A percentile compares a stretch with the other conserved stretches of the same genome.
Evolutionary conservation across 139 green algal species (phyloP).

Genomic region (Mesostigma viride): DNA sequence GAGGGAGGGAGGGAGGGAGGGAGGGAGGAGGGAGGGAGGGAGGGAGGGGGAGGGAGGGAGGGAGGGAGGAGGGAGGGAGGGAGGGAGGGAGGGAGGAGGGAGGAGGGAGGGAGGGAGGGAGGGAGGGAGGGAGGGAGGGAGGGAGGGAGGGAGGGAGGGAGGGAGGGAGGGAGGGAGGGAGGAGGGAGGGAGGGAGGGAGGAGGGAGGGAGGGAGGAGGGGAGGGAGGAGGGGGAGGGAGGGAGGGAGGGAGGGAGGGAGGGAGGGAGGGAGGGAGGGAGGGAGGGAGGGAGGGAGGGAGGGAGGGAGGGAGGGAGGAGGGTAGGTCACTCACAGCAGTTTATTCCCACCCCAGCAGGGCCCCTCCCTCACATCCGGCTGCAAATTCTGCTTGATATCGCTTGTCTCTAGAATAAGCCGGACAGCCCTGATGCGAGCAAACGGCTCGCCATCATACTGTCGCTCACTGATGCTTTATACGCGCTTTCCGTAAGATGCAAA

Average conservation of each 20-base stretch:
- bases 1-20: not conserved
- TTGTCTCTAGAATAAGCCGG: too few relatives aligned
- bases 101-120: not conserved
- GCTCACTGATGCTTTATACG: too few relatives aligned
- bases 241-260: not conserved
- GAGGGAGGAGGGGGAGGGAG: constrained; percentile 7
- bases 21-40: not conserved
- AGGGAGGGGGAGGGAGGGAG: not conserved
- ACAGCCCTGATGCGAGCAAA: too few relatives aligned
- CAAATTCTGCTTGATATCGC: too few relatives aligned
- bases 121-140: not conserved
- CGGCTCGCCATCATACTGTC: too few relatives aligned
- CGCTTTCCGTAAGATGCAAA: too few relatives aligned
- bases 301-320: too few relatives aligned
- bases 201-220: not conserved
- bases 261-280: not conserved
- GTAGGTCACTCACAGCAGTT: too few relatives aligned
- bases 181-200: not conserved
- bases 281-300: not conserved
- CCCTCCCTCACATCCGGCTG: too few relatives aligned
- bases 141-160: not conserved
- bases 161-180: not conserved
- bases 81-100: too few relatives aligned
- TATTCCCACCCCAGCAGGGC: too few relatives aligned
- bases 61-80: not conserved